Evolutionary conservation across 441 rosid species (phyloP), one percentile per base, ranked within the genome.

Genomic region (Oxalis stricta): DNA sequence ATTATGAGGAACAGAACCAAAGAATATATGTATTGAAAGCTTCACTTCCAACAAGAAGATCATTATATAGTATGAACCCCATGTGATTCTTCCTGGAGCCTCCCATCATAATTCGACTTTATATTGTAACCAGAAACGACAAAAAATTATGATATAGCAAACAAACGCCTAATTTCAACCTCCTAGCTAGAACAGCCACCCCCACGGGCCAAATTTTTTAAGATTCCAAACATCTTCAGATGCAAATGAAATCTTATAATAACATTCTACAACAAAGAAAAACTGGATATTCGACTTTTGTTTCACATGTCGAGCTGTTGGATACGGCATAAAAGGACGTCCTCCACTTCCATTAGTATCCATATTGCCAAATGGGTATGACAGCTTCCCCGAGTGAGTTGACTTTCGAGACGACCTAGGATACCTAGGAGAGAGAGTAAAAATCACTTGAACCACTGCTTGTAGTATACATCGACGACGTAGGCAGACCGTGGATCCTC

Each of bases 401-500:
- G 84, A 76, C 59, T 71, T 81, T 6, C 82, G 72, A 28, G 78
- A n/a, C n/a, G n/a, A 60, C 54, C 42, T 73, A 0, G 67, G 24
- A 50, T 73, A 55, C 58, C 53, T 77, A 0, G 86, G 79, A 57
- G 89, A 71, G 34, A 70, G 63, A 11, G 36, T 66, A 72, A 16
- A 63, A 66, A 52, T 75, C 86, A 32, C 33, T 24, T 10, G 76
- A 71, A 48, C 64, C 67, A 63, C 77, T 63, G 62, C 75, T 73
- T 10, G 67, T 60, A 5, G 76, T 57, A 63, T 77, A 87, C 59
- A 65, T 57, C 7, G 86, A 69, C 20, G 97, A 74, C 30, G 79
- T 63, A 4, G 87, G 78, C 46, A 82, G 45, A 34, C 92, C 95
- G 22, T 70, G 89, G 56, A 72, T 68, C 77, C 66, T 87, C 11